Conservation (phyloP, 495 filamentous ascomycete species). For the Pyrenopolyporus hunteri region DNA sequence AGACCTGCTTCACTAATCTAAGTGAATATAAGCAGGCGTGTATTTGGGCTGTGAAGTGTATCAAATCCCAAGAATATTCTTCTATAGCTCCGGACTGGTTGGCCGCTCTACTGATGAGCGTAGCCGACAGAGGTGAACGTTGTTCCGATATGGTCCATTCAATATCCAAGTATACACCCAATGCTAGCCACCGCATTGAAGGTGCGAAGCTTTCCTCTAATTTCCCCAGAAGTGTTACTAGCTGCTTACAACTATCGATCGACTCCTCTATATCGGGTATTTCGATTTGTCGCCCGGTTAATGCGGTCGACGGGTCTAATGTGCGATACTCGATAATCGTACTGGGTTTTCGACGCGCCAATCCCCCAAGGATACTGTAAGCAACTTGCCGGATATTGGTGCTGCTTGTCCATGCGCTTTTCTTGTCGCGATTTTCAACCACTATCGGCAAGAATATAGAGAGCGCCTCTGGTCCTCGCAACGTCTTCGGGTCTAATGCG, state of each 20-base stretch:
- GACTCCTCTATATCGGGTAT: constrained; percentile 31
- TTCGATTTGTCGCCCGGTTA: constrained; percentile 37
- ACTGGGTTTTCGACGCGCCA: constrained; percentile 28
- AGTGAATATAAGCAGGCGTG: constrained; percentile 70
- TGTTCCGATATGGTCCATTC: constrained; percentile 40
- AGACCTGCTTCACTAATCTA: constrained; percentile 65
- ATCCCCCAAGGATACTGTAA: constrained; percentile 62
- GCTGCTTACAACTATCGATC: constrained; percentile 24
- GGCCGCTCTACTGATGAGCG: constrained; percentile 4
- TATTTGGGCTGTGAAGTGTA: constrained; percentile 68
- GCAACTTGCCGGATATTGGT: constrained; percentile 59
- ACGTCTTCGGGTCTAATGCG: not conserved
- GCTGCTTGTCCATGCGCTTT: constrained; percentile 69
- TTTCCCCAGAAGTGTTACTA: constrained; percentile 23
- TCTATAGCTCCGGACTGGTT: constrained; percentile 12
- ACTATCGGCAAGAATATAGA: constrained; percentile 40
- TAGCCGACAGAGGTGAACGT: constrained; percentile 20
- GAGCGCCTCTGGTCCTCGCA: constrained; percentile 38
- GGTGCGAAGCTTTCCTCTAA: constrained; percentile 9
- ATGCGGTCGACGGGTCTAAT: constrained; percentile 44
- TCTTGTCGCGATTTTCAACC: constrained; percentile 32
- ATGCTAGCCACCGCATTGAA: constrained; percentile 43
- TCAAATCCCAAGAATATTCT: constrained; percentile 59
- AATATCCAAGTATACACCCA: constrained; percentile 54
- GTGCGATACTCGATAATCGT: constrained; percentile 57